phyloP scores from a whole-genome alignment of 495 filamentous ascomycete genomes.

The Hypoxylon intermedium region DNA sequence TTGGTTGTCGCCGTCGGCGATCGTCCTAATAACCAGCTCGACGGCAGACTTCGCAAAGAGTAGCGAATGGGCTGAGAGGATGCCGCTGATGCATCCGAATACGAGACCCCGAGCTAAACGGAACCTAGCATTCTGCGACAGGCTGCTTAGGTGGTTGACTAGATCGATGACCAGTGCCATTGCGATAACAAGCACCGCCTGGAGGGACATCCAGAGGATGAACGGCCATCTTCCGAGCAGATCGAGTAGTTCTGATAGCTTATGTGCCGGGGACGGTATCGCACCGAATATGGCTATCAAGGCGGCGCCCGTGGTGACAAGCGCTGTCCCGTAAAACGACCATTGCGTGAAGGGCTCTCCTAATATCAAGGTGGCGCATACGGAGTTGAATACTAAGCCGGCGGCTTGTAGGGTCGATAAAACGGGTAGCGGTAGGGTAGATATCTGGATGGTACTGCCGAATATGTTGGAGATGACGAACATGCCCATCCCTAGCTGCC shows the following conservation, averaged over 20 bases:
- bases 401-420: slow-evolving; percentile 95
- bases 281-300: slow-evolving; percentile 94
- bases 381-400: slow-evolving; percentile 96
- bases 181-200: slow-evolving; percentile 70
- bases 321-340: slow-evolving; percentile 84
- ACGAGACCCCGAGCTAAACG: slow-evolving; percentile 86
- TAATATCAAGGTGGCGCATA: slow-evolving; percentile 92
- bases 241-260: slow-evolving; percentile 76
- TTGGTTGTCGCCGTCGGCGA: slow-evolving; percentile 87
- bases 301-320: slow-evolving; percentile 85
- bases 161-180: slow-evolving; percentile 71
- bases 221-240: slow-evolving; percentile 78
- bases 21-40: slow-evolving; percentile 91
- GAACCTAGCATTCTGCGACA: slow-evolving; percentile 65
- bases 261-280: slow-evolving; percentile 94
- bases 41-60: slow-evolving; percentile 96
- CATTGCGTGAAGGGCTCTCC: slow-evolving; percentile 92
- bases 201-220: slow-evolving; percentile 88
- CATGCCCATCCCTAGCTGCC: slow-evolving; percentile 98
- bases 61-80: slow-evolving; percentile 90
- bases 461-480: slow-evolving; percentile 94
- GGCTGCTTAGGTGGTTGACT: slow-evolving; percentile 54
- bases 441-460: slow-evolving; percentile 96
- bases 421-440: slow-evolving; percentile 91
- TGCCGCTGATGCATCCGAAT: slow-evolving; percentile 89